Evolutionary conservation across 805 yeast genomes (phyloP), one percentile per base, ranked within the genome.

Genomic region (Saitoella complicata): DNA sequence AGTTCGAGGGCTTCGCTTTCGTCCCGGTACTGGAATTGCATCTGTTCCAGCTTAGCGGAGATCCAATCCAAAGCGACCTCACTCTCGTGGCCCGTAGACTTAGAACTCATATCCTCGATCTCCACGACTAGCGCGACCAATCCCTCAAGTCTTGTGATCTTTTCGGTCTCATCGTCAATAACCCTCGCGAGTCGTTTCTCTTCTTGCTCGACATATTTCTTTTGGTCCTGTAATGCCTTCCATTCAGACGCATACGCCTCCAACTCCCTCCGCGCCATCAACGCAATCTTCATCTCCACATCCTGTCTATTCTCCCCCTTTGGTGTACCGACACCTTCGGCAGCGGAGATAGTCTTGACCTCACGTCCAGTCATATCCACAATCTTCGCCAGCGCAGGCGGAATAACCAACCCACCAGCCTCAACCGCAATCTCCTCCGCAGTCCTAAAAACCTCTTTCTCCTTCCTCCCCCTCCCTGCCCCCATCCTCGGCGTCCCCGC

Each of bases 401-500:
- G 61, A 7, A 60, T 51, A n/a, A 46, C 46, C 13, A 60, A 43
- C 6, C 59, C 59, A 31, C 54, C 53, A 7, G 48, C 41, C 43
- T 56, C 21, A 21, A 21, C 21, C 21, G 21, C 56, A 46, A 61
- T 43, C 38, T 60, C 62, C 36, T 51, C 52, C 21, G 58, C 46
- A 1, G 61, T 55, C 21, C 48, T 52, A 43, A 47, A 58, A 8
- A 53, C 38, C 13, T 45, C 49, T 40, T 49, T 50, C 2, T 57
- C 52, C 36, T 41, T 39, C 29, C 48, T 31, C 32, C 39, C 5
- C 31, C 21, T 38, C 41, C 30, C 8, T n/a, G 34, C 12, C 4
- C 32, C 32, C 39, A 9, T 9, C 40, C 40, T n/a, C 32, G n/a
- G 40, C 12, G 30, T n/a, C n/a, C 41, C 39, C 30, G 39, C 39